Evolutionary conservation across 2,329 filamentous ascomycete genomes (phyloP).

Genomic region (Bipolaris cookei): DNA sequence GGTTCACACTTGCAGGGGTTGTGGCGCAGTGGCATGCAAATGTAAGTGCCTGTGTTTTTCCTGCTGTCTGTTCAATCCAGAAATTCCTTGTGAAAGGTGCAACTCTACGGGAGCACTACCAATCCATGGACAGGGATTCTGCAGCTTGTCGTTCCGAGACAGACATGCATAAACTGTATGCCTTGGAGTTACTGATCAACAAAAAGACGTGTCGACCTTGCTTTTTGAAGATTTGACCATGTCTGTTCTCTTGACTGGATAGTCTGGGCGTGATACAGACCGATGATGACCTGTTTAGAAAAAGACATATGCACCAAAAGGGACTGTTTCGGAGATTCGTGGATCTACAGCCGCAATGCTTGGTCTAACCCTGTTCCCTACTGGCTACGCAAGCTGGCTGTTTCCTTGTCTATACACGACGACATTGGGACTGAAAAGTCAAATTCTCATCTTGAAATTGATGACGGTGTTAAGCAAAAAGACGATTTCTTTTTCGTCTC

Average conservation of each 20-base stretch:
- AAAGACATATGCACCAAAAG: neutral
- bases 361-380: neutral
- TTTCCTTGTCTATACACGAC: neutral
- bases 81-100: slow-evolving; percentile 1
- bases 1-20: neutral
- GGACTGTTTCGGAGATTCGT: slow-evolving; percentile 1
- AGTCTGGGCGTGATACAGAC: slow-evolving; percentile 1
- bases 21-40: slow-evolving; percentile 3
- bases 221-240: slow-evolving; percentile 3
- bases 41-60: slow-evolving; percentile 1
- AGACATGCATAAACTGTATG: neutral
- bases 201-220: neutral
- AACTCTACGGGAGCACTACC: neutral
- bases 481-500: neutral
- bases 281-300: neutral
- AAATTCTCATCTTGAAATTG: neutral
- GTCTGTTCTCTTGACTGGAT: neutral
- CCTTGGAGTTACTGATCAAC: slow-evolving; percentile 2
- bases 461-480: neutral
- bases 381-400: neutral
- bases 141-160: neutral
- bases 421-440: neutral
- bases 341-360: neutral
- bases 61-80: neutral
- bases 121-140: neutral